Base-by-base conservation (phyloP, 352 stramenopile species). In the Pythium phragmitis region DNA sequence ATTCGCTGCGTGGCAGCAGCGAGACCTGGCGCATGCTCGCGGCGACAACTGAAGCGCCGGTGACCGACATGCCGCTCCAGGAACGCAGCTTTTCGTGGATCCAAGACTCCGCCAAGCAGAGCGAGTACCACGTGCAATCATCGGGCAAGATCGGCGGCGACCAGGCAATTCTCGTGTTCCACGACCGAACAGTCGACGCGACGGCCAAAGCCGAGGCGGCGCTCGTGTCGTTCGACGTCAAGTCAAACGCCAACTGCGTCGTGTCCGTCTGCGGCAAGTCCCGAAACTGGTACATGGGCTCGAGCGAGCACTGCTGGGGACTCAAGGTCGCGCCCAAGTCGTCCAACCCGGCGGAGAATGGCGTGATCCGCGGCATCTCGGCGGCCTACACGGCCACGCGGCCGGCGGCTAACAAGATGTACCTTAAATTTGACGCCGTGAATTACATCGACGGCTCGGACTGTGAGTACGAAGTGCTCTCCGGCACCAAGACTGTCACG, bases 341-440 rank as follows among this genome's bases (percentile, higher is more conserved):
- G 1, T 42, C 65, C 7, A 67, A 91, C 57, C 21, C 74, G 30
- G 51, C 59, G 9, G 69, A 87, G 57, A 87, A 89, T 63, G 80
- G 81, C 4, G 65, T 89, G 48, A 90, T 92, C 57, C 70, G 71
- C 23, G 83, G 79, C 49, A 78, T 92, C 52, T 89, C 79, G 68
- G 83, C 83, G 2, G 83, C 80, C 19, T 92, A 87, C 65, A 79
- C 72, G 21, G 63, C 72, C 26, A 34, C 66, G 16, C 74, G 72
- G 14, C 83, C 79, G 1, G 75, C 87, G 23, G 83, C 83, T 34
- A 74, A 66, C 19, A 88, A 84, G 53, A 69, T 92, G 48, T 92
- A 90, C 64, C 74, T 92, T 52, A 92, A 92, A 62, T 92, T 92
- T 54, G 83, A 92, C 69, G 68, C 76, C 42, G 79, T 72, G 30